A percentile compares a stretch with the other conserved stretches of the same genome.
These are phyloP conservation scores for Knoxdaviesia proteae DNA, from an alignment of 2,329 filamentous ascomycete species.

Conservation along the genomic window DNA sequence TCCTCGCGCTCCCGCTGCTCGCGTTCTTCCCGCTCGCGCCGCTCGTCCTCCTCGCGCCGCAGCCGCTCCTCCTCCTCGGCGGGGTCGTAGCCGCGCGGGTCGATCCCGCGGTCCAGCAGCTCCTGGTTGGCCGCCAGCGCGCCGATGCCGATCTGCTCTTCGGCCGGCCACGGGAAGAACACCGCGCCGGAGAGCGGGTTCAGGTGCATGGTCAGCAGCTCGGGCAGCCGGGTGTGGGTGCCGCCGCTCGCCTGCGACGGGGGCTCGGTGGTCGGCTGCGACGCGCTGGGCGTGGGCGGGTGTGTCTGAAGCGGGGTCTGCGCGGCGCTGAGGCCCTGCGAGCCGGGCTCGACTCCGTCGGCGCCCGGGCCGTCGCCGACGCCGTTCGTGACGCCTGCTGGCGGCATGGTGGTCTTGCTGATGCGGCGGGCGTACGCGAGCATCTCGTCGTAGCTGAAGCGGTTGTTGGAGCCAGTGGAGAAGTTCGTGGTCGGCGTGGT, in stretches of 20 bases:
- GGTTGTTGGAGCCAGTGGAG: conserved; percentile 26
- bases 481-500: conserved; percentile 37
- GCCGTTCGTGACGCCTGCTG: conserved; percentile 27
- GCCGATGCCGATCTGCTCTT: conserved; percentile 47
- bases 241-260: conserved; percentile 14
- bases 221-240: conserved; percentile 22
- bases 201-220: conserved; percentile 24
- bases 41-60: conserved; percentile 27
- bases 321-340: conserved; percentile 4
- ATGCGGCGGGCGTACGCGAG: conserved; percentile 63
- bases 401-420: conserved; percentile 58
- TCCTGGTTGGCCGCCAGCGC: conserved; percentile 43
- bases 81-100: conserved; percentile 39
- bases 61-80: conserved; percentile 29
- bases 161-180: conserved; percentile 63
- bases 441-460: conserved; percentile 50
- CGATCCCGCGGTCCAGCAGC: conserved; percentile 38
- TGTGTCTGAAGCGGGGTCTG: conserved; percentile 7
- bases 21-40: conserved; percentile 22
- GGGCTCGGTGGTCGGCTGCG: conserved; percentile 8
- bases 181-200: conserved; percentile 33
- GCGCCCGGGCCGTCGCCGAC: conserved; percentile 12
- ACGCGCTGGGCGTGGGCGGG: conserved; percentile 6
- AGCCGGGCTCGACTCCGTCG: conserved; percentile 13
- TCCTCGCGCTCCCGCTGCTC: conserved; percentile 25